Conservation (phyloP, 1,284 basidiomycete species). For the Chondrostereum purpureum region DNA sequence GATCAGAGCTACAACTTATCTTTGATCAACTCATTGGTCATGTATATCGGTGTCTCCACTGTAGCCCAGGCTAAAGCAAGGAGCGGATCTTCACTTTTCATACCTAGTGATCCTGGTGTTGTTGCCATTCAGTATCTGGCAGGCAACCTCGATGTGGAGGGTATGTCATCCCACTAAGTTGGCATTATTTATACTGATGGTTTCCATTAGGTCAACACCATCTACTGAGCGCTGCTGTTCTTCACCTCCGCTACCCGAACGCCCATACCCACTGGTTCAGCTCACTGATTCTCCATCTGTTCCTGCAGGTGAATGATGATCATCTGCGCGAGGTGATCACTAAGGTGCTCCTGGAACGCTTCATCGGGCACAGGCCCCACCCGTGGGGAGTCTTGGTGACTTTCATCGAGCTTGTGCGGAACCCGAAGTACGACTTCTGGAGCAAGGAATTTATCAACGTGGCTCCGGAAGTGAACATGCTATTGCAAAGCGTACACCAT, state of each 20-base stretch:
- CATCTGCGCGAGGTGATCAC: constrained; percentile 87
- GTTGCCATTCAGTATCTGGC: constrained; percentile 79
- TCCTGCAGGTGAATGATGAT: constrained; percentile 69
- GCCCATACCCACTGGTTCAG: constrained; percentile 98
- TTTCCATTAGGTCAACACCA: constrained; percentile 77
- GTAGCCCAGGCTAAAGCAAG: constrained; percentile 80
- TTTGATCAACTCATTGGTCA: constrained; percentile 87
- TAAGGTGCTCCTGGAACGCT: constrained; percentile 87
- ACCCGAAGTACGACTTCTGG: constrained; percentile 84
- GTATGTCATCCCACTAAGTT: constrained; percentile 32
- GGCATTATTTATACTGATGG: not conserved
- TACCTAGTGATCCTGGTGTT: constrained; percentile 75
- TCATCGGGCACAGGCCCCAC: constrained; percentile 91
- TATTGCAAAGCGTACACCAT: constrained; percentile 69
- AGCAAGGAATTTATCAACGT: constrained; percentile 75
- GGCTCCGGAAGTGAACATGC: constrained; percentile 74
- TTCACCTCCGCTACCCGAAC: constrained; percentile 93
- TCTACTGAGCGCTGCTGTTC: constrained; percentile 82
- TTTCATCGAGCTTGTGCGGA: constrained; percentile 86
- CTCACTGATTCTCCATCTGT: constrained; percentile 82
- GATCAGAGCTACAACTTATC: constrained; percentile 80
- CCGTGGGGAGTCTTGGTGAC: constrained; percentile 96
- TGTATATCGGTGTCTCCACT: constrained; percentile 89
- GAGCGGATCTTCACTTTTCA: constrained; percentile 75
- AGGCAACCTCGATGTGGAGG: constrained; percentile 84